Evolutionary conservation across 1,284 basidiomycete species (phyloP).

Genomic region (Dichomitus squalens): DNA sequence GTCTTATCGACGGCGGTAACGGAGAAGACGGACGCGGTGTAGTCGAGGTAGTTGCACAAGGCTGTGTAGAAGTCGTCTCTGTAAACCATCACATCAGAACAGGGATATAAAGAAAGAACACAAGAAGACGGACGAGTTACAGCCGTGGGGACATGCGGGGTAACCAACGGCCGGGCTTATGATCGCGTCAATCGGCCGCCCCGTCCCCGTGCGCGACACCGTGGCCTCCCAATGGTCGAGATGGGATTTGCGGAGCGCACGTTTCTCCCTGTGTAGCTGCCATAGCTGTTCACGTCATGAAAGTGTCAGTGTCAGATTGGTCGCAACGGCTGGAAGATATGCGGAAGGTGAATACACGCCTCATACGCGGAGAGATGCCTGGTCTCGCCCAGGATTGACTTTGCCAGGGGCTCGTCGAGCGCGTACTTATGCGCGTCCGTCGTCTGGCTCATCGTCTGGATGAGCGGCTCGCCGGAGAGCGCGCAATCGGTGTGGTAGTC

Average conservation of each 20-base stretch:
- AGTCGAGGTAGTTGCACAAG: conserved; percentile 43
- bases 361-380: conserved; percentile 33
- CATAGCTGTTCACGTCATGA: conserved; percentile 41
- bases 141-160: conserved; percentile 41
- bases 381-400: conserved; percentile 29
- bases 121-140: conserved; percentile 31
- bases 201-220: conserved; percentile 41
- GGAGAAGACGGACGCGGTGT: conserved; percentile 47
- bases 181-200: conserved; percentile 50
- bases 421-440: conserved; percentile 33
- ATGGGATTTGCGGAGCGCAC: conserved; percentile 41
- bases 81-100: background rate
- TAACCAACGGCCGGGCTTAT: conserved; percentile 40
- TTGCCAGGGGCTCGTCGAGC: conserved; percentile 31
- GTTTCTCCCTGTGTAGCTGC: conserved; percentile 45
- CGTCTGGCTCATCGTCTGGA: conserved; percentile 32
- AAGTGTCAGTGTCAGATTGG: conserved; percentile 29
- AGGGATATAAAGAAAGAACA: background rate
- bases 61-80: conserved; percentile 30
- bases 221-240: conserved; percentile 52
- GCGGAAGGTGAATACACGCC: conserved; percentile 23
- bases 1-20: conserved; percentile 41
- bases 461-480: conserved; percentile 35
- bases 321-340: too few relatives aligned
- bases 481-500: conserved; percentile 34